Evolutionary conservation across 768 basidiomycete species (phyloP).

Genomic region (Saitozyma podzolica): DNA sequence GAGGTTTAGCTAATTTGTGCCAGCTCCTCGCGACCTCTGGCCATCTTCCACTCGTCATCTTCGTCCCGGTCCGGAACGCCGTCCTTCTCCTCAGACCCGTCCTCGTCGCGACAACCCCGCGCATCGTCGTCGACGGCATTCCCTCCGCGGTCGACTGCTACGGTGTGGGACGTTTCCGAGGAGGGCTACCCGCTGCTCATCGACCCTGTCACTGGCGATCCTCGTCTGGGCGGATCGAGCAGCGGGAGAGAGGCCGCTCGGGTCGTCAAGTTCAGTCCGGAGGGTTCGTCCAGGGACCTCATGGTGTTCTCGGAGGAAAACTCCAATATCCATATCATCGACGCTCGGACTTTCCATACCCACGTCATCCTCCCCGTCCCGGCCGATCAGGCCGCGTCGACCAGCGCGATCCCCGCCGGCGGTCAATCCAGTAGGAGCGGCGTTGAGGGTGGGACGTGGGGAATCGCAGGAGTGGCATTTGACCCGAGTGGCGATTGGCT

Average conservation of each 20-base stretch:
- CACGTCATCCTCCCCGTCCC: constrained; percentile 49
- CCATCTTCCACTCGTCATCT: constrained; percentile 39
- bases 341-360: constrained; percentile 77
- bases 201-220: constrained; percentile 37
- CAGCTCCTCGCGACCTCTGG: constrained; percentile 47
- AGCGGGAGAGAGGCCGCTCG: constrained; percentile 70
- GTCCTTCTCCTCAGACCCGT: constrained; percentile 25
- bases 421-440: constrained; percentile 14
- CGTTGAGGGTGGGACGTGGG: constrained; percentile 42
- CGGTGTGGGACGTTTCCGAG: constrained; percentile 10
- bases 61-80: not conserved
- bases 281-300: constrained; percentile 67
- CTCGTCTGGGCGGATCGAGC: constrained; percentile 24
- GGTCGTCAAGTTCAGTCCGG: constrained; percentile 78
- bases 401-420: not conserved
- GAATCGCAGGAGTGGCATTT: constrained; percentile 70
- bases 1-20: not conserved
- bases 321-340: constrained; percentile 75
- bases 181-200: constrained; percentile 14
- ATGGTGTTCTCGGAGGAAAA: constrained; percentile 93
- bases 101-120: constrained; percentile 1
- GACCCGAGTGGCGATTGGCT: constrained; percentile 68
- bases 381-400: not conserved
- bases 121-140: not conserved
- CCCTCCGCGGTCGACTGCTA: not conserved